Percentiles rank a stretch among this genome's conserved stretches.
These are phyloP conservation scores for Aspergillus mulundensis DNA, from an alignment of 495 filamentous ascomycete genomes.

Conservation along the genomic window DNA sequence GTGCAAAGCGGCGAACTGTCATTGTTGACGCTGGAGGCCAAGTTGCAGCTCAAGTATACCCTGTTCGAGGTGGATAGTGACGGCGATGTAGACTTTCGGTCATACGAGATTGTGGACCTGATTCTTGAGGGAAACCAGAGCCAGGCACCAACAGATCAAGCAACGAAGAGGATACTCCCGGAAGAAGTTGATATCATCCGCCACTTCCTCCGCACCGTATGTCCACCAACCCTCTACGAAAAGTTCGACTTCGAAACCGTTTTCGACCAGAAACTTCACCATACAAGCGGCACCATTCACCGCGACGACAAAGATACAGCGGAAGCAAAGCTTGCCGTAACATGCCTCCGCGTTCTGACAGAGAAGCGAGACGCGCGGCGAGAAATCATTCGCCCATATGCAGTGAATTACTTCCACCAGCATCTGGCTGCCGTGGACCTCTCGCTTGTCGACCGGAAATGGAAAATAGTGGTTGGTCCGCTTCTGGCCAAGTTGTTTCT, in stretches of 20 bases:
- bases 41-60: slow-evolving; percentile 32
- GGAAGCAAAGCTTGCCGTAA: slow-evolving; percentile 25
- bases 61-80: slow-evolving; percentile 33
- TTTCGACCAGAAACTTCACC: slow-evolving; percentile 27
- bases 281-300: slow-evolving; percentile 13
- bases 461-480: slow-evolving; percentile 29
- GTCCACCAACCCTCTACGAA: slow-evolving; percentile 27
- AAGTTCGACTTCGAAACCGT: slow-evolving; percentile 36
- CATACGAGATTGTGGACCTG: slow-evolving; percentile 17
- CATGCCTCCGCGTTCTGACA: slow-evolving; percentile 24
- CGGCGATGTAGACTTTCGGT: slow-evolving; percentile 26
- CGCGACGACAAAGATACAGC: slow-evolving; percentile 21
- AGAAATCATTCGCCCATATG: slow-evolving; percentile 25
- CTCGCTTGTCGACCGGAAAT: slow-evolving; percentile 27
- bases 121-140: slow-evolving; percentile 8
- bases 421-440: slow-evolving; percentile 34
- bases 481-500: slow-evolving; percentile 32
- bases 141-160: not conserved
- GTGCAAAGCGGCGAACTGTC: slow-evolving; percentile 22
- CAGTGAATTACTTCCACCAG: slow-evolving; percentile 27
- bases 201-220: slow-evolving; percentile 34
- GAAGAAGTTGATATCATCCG: slow-evolving; percentile 29
- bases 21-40: slow-evolving; percentile 31
- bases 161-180: slow-evolving; percentile 8
- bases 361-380: slow-evolving; percentile 19